A percentile compares a stretch with the other conserved stretches of the same genome.
Conservation (phyloP, 192 early-diverging fungal genomes). For the Linnemannia schmuckeri region DNA sequence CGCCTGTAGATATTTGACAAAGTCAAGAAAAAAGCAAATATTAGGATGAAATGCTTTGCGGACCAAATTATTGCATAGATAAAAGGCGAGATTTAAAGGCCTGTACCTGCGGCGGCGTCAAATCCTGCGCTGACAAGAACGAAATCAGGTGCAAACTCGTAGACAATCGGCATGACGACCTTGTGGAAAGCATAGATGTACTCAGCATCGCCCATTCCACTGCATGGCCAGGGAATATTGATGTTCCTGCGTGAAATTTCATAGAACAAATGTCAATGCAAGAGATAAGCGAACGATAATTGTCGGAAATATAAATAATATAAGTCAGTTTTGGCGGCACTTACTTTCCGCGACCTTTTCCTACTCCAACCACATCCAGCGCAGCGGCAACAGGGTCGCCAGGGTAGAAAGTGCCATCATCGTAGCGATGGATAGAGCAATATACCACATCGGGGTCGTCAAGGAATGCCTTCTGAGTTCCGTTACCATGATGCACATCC, state of each 20-base stretch:
- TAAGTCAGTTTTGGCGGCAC: neutral
- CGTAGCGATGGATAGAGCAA: constrained; percentile 90
- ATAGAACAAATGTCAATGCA: neutral
- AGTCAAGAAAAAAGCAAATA: neutral
- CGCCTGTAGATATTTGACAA: constrained; percentile 58
- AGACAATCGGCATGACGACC: constrained; percentile 85
- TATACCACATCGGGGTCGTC: constrained; percentile 85
- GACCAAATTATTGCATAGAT: neutral
- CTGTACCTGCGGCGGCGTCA: constrained; percentile 80
- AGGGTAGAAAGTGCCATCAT: constrained; percentile 86
- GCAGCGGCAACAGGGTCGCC: constrained; percentile 65
- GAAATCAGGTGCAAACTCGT: constrained; percentile 87
- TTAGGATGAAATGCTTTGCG: neutral
- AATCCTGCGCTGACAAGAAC: constrained; percentile 92
- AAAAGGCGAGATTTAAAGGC: neutral
- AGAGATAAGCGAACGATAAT: neutral
- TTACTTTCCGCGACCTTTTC: constrained; percentile 71
- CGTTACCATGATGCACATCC: constrained; percentile 97
- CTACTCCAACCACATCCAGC: constrained; percentile 68
- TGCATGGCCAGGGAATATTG: constrained; percentile 87
- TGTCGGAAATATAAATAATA: neutral
- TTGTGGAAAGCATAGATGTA: constrained; percentile 88
- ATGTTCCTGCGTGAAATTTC: constrained; percentile 70
- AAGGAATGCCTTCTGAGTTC: constrained; percentile 88
- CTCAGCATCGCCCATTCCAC: constrained; percentile 86